Conservation (phyloP, 495 filamentous ascomycete genomes). For the Neurospora discreta region DNA sequence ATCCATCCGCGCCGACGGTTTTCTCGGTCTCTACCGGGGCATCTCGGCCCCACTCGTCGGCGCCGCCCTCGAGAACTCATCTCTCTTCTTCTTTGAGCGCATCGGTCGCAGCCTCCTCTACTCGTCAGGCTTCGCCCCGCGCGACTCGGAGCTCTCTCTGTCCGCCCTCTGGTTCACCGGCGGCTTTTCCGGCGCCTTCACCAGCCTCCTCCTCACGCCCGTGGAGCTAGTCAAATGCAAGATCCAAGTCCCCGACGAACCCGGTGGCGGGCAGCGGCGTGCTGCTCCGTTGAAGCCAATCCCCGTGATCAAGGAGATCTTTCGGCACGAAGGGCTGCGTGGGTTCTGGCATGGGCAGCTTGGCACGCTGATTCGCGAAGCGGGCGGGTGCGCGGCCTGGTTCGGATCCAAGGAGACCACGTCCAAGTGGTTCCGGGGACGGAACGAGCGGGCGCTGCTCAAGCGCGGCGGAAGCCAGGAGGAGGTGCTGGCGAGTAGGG, state of each 20-base stretch:
- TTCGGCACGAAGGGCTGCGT: conserved; percentile 62
- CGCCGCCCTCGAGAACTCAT: conserved; percentile 87
- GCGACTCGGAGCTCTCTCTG: conserved; percentile 52
- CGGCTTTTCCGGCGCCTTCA: conserved; percentile 78
- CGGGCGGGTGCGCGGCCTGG: conserved; percentile 88
- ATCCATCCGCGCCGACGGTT: conserved; percentile 60
- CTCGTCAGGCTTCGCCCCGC: conserved; percentile 38
- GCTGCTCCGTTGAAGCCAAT: conserved; percentile 22
- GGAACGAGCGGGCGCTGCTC: conserved; percentile 22
- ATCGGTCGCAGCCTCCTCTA: conserved; percentile 48
- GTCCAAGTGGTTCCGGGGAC: conserved; percentile 48
- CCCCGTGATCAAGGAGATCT: conserved; percentile 64
- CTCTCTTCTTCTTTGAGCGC: conserved; percentile 85
- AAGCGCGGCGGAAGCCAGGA: conserved; percentile 6
- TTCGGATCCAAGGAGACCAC: conserved; percentile 87
- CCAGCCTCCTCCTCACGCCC: conserved; percentile 81
- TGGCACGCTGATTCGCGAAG: conserved; percentile 88
- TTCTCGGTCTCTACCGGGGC: conserved; percentile 81
- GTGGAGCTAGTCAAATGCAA: conserved; percentile 98
- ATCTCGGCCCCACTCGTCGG: conserved; percentile 85
- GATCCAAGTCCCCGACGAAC: conserved; percentile 63
- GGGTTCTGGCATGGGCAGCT: conserved; percentile 95
- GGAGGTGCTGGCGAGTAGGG: conserved; percentile 17
- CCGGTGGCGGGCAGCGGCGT: conserved; percentile 1
- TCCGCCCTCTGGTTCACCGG: conserved; percentile 63